These are phyloP conservation scores for Suillus tomentosus DNA, from an alignment of 768 basidiomycete genomes.

Conservation along the genomic window DNA sequence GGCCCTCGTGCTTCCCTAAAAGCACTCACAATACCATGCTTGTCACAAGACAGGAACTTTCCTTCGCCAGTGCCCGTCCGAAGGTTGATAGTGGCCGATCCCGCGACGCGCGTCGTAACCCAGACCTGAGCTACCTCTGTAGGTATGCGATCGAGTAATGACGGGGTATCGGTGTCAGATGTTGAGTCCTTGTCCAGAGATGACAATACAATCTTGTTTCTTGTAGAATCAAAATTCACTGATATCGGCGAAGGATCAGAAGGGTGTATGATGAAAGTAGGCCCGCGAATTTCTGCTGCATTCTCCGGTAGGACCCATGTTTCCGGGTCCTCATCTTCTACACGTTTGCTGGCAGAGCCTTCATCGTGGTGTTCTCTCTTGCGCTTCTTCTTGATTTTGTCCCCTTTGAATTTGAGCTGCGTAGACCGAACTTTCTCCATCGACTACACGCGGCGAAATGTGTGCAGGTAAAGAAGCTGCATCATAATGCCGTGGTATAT, in stretches of 20 bases:
- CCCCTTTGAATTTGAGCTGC: constrained; percentile 89
- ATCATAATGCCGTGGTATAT: neutral
- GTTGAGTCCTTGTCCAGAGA: constrained; percentile 62
- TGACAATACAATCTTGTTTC: constrained; percentile 69
- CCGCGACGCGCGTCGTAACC: constrained; percentile 86
- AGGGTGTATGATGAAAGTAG: constrained; percentile 84
- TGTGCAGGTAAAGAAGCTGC: neutral
- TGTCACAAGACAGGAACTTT: constrained; percentile 88
- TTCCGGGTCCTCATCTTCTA: constrained; percentile 65
- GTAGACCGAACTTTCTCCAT: constrained; percentile 60
- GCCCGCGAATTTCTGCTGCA: constrained; percentile 76
- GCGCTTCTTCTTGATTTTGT: constrained; percentile 81
- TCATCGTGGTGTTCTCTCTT: constrained; percentile 54
- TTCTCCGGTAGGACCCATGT: constrained; percentile 79
- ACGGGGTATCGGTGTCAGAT: constrained; percentile 36
- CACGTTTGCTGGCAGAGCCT: constrained; percentile 44
- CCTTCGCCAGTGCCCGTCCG: constrained; percentile 87
- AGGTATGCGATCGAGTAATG: constrained; percentile 67
- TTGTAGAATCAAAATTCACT: constrained; percentile 77
- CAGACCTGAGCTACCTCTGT: constrained; percentile 88
- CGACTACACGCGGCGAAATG: constrained; percentile 22
- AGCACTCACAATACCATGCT: constrained; percentile 80
- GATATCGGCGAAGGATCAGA: constrained; percentile 78
- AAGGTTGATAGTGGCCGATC: constrained; percentile 81
- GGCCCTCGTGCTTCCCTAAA: constrained; percentile 89